phyloP scores from a whole-genome alignment of 2,329 filamentous ascomycete species.

The Colletotrichum sp. region DNA sequence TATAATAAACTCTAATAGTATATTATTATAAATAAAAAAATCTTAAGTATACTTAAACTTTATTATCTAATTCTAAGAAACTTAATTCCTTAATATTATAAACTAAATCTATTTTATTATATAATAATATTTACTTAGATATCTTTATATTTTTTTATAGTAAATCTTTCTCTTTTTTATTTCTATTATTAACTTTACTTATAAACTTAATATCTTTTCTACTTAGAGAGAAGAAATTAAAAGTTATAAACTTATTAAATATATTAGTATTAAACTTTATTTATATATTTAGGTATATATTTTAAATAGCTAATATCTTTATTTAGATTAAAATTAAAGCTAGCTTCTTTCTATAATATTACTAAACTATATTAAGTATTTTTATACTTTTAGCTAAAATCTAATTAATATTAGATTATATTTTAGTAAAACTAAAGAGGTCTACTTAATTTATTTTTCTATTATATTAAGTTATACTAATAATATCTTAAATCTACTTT shows the following conservation, averaged over 20 bases:
- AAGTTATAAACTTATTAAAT: neutral
- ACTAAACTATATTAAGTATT: neutral
- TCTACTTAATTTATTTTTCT: neutral
- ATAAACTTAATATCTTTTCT: neutral
- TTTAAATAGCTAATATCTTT: neutral
- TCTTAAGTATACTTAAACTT: neutral
- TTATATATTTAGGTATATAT: neutral
- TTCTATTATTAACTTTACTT: accelerated
- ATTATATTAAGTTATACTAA: neutral
- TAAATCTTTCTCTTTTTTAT: too few species aligned
- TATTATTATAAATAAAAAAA: neutral
- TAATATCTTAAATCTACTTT: neutral
- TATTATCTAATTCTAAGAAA: neutral
- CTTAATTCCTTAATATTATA: too few species aligned
- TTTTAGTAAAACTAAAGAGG: neutral
- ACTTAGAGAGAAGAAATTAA: neutral
- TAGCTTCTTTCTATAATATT: neutral
- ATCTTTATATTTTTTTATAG: accelerated
- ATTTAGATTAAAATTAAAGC: neutral
- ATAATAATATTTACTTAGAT: too few species aligned
- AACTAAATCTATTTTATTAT: too few species aligned
- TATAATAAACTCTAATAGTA: neutral
- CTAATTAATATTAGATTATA: neutral
- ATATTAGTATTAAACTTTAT: neutral
- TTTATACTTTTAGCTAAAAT: neutral